Conservation (phyloP, 805 yeast genomes). For the Kodamaea jinghongensis region DNA sequence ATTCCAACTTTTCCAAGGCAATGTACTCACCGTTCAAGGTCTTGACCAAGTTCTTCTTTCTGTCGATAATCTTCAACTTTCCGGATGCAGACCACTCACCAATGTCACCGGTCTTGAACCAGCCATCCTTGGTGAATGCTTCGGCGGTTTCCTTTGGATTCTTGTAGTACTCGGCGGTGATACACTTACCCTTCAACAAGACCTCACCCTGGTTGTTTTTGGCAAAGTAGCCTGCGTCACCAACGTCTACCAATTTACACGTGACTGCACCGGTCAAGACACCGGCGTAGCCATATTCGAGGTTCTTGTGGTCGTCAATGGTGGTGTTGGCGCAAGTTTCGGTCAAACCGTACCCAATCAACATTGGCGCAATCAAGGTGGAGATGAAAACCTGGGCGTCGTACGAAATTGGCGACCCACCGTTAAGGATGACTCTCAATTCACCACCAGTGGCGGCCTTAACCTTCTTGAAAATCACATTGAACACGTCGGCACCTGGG, state of each 20-base stretch:
- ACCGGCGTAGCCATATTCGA: conserved; percentile 79
- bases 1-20: conserved; percentile 92
- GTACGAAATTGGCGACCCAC: conserved; percentile 85
- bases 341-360: conserved; percentile 94
- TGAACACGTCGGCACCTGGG: conserved; percentile 73
- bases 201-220: conserved; percentile 93
- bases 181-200: conserved; percentile 70
- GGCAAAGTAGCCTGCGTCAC: conserved; percentile 88
- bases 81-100: conserved; percentile 89
- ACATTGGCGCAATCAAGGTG: conserved; percentile 76
- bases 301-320: conserved; percentile 59
- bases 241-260: conserved; percentile 84
- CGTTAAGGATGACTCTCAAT: conserved; percentile 70
- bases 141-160: conserved; percentile 77
- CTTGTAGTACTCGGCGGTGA: conserved; percentile 74
- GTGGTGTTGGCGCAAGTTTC: conserved; percentile 92
- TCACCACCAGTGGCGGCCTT: conserved; percentile 95
- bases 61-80: conserved; percentile 79
- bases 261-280: conserved; percentile 79
- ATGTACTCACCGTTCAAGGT: conserved; percentile 96
- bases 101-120: conserved; percentile 97
- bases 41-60: conserved; percentile 94
- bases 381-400: conserved; percentile 82
- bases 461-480: conserved; percentile 81
- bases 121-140: conserved; percentile 77